Evolutionary conservation across 306 rosid genomes (phyloP).

Genomic region (Senna siamea): DNA sequence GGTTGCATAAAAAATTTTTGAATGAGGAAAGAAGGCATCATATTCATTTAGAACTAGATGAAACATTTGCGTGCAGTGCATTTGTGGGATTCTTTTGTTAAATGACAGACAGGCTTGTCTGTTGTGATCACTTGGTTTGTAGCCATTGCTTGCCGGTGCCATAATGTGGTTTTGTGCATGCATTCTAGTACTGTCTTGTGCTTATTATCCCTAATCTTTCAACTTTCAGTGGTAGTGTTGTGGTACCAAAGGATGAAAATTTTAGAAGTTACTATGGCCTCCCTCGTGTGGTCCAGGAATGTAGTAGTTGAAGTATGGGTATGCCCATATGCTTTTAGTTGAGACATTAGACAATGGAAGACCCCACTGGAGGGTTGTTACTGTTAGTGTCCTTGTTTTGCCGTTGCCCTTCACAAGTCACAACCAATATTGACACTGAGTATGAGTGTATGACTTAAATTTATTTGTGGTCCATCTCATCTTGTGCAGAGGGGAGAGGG

Average conservation of each 20-base stretch:
- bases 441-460: background rate
- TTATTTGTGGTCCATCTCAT: background rate
- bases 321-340: too few species aligned
- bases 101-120: background rate
- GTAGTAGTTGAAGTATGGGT: background rate
- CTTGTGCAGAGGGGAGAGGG: slow-evolving; percentile 67
- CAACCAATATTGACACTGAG: background rate
- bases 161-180: background rate
- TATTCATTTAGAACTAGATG: too few species aligned
- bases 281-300: background rate
- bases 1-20: background rate
- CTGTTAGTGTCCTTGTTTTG: too few species aligned
- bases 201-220: background rate
- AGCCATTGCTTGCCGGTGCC: background rate
- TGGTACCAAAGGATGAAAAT: too few species aligned
- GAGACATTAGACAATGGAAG: too few species aligned
- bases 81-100: background rate
- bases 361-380: background rate
- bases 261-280: background rate
- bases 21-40: background rate
- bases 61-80: background rate
- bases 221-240: background rate
- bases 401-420: background rate
- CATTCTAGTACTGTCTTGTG: background rate
- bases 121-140: background rate